Percentiles rank a stretch among this genome's conserved stretches.
Evolutionary conservation across 441 rosid species (phyloP).

Genomic region (Biscutella laevigata): DNA sequence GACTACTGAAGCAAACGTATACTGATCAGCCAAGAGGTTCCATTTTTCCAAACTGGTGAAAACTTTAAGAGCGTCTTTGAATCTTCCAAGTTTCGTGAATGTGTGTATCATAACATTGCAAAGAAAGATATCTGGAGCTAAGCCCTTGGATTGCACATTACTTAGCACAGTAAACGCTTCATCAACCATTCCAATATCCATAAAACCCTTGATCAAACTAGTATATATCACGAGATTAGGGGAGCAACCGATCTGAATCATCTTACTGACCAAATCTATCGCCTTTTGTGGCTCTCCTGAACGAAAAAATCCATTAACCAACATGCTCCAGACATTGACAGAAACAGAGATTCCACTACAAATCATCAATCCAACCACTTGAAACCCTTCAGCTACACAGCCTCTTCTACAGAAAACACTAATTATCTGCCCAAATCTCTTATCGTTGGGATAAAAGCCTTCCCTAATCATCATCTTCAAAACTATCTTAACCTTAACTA

Average conservation of each 20-base stretch:
- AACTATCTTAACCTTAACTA: constrained; percentile 28
- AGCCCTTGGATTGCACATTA: constrained; percentile 34
- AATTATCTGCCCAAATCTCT: constrained; percentile 47
- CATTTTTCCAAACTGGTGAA: constrained; percentile 23
- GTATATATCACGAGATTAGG: constrained; percentile 65
- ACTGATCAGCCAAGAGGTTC: constrained; percentile 52
- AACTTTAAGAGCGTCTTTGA: constrained; percentile 33
- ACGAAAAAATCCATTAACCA: constrained; percentile 41
- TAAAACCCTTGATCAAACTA: constrained; percentile 44
- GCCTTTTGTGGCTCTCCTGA: constrained; percentile 39
- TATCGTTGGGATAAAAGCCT: constrained; percentile 49
- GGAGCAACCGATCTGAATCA: constrained; percentile 41
- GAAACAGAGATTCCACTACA: constrained; percentile 42
- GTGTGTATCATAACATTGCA: constrained; percentile 52
- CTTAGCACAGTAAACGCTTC: constrained; percentile 35
- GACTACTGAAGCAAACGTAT: constrained; percentile 49
- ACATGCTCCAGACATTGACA: constrained; percentile 42
- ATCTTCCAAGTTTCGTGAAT: constrained; percentile 39
- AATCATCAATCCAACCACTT: constrained; percentile 45
- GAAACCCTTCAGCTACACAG: constrained; percentile 34
- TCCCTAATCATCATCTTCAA: constrained; percentile 40
- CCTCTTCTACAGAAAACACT: constrained; percentile 40
- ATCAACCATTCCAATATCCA: constrained; percentile 39
- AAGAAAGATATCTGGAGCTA: constrained; percentile 50
- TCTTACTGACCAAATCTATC: constrained; percentile 35